These are phyloP conservation scores for Colletotrichum higginsianum DNA, from an alignment of 2,329 filamentous ascomycete genomes.

Conservation along the genomic window DNA sequence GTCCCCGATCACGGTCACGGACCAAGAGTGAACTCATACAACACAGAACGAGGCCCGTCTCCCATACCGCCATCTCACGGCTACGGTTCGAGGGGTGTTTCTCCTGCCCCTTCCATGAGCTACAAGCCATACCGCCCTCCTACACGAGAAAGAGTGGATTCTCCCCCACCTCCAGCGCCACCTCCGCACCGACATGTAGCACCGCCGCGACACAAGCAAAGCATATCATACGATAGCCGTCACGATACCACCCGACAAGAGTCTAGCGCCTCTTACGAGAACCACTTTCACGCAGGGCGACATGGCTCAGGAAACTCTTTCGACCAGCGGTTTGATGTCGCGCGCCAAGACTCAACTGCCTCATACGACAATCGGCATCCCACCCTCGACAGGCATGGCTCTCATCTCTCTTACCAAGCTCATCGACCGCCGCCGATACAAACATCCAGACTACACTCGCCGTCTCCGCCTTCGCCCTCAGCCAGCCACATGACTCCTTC, in stretches of 20 bases:
- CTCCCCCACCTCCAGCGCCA: conserved; percentile 85
- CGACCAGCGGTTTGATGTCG: conserved; percentile 51
- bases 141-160: conserved; percentile 59
- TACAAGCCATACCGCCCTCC: conserved; percentile 50
- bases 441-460: conserved; percentile 73
- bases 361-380: conserved; percentile 49
- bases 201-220: conserved; percentile 49
- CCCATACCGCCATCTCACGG: conserved; percentile 51
- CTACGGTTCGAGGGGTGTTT: conserved; percentile 55
- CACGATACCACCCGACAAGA: conserved; percentile 53
- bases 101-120: conserved; percentile 55
- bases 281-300: conserved; percentile 50
- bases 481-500: conserved; percentile 85
- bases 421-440: conserved; percentile 59
- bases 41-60: conserved; percentile 52
- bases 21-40: conserved; percentile 48
- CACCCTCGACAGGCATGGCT: conserved; percentile 55
- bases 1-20: conserved; percentile 30
- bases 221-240: conserved; percentile 50
- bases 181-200: conserved; percentile 83
- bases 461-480: conserved; percentile 77
- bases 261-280: conserved; percentile 58
- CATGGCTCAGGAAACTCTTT: conserved; percentile 59
- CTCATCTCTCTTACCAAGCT: conserved; percentile 53
- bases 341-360: conserved; percentile 50